Conservation (phyloP, 352 stramenopile genomes). For the Pythium folliculosum region DNA sequence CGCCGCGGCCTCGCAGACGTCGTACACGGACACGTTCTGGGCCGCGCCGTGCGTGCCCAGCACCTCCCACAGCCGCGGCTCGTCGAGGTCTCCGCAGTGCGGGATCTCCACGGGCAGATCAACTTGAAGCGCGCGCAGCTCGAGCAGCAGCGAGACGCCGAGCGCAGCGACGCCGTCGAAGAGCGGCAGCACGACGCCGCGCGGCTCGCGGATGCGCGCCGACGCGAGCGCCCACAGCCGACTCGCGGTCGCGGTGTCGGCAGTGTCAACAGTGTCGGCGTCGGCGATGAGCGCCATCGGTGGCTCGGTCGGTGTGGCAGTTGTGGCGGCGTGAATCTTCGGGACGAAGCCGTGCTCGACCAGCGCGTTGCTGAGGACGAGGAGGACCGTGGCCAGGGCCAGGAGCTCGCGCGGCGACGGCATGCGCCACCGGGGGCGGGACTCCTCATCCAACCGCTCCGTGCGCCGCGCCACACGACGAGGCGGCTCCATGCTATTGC, state of each 20-base stretch:
- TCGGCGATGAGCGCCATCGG: no score
- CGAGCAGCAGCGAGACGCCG: slow-evolving; percentile 57
- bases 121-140: slow-evolving; percentile 46
- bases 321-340: neutral
- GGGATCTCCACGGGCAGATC: slow-evolving; percentile 62
- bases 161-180: slow-evolving; percentile 58
- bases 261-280: no score
- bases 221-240: slow-evolving; percentile 16
- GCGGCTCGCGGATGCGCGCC: slow-evolving; percentile 34
- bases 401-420: neutral
- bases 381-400: neutral
- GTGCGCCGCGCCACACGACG: neutral
- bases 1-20: slow-evolving; percentile 48
- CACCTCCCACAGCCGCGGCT: slow-evolving; percentile 27
- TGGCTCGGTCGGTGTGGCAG: no score
- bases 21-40: slow-evolving; percentile 52
- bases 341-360: neutral
- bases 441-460: no score
- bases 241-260: neutral
- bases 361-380: neutral
- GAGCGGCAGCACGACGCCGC: slow-evolving; percentile 59
- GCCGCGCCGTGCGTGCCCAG: slow-evolving; percentile 30
- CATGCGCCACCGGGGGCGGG: neutral
- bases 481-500: neutral
- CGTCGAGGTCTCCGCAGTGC: slow-evolving; percentile 63